phyloP scores from a whole-genome alignment of 2,329 filamentous ascomycete genomes.

The Talaromyces amestolkiae region DNA sequence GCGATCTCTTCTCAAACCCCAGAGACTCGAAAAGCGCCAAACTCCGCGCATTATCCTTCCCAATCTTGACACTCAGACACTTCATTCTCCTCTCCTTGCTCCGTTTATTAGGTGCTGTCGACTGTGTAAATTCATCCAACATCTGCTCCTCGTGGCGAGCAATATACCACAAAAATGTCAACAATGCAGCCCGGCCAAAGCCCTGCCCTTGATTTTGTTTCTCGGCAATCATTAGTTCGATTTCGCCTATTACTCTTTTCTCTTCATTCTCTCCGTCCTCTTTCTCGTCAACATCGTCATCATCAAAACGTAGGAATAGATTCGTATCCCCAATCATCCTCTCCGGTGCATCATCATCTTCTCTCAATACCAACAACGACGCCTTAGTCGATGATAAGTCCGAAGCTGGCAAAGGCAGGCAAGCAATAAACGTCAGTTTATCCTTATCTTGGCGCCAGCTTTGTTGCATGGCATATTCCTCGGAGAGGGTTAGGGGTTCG shows the following conservation, averaged over 20 bases:
- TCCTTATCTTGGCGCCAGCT: conserved; percentile 79
- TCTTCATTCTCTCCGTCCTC: not conserved
- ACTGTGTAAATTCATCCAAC: conserved; percentile 53
- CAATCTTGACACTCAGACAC: conserved; percentile 62
- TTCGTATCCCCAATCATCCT: conserved; percentile 74
- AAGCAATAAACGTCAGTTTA: conserved; percentile 91
- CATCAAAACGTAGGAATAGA: conserved; percentile 68
- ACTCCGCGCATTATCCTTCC: conserved; percentile 55
- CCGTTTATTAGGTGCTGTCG: conserved; percentile 18
- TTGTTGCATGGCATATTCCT: conserved; percentile 88
- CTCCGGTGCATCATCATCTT: conserved; percentile 53
- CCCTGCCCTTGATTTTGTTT: conserved; percentile 59
- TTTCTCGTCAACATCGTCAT: conserved; percentile 43
- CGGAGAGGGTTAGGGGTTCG: conserved; percentile 71
- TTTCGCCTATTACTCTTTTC: conserved; percentile 59
- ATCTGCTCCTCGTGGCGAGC: conserved; percentile 53
- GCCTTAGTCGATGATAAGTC: not conserved
- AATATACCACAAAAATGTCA: conserved; percentile 70
- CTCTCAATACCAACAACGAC: conserved; percentile 27
- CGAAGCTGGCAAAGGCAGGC: conserved; percentile 46
- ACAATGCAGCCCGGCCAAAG: conserved; percentile 63
- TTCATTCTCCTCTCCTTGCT: conserved; percentile 23
- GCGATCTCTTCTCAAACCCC: conserved; percentile 53
- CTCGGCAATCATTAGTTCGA: conserved; percentile 83
- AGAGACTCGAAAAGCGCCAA: conserved; percentile 60